A percentile compares a stretch with the other conserved stretches of the same genome.
Evolutionary conservation across 495 filamentous ascomycete genomes (phyloP).

Genomic region (Amniculicola lignicola): DNA sequence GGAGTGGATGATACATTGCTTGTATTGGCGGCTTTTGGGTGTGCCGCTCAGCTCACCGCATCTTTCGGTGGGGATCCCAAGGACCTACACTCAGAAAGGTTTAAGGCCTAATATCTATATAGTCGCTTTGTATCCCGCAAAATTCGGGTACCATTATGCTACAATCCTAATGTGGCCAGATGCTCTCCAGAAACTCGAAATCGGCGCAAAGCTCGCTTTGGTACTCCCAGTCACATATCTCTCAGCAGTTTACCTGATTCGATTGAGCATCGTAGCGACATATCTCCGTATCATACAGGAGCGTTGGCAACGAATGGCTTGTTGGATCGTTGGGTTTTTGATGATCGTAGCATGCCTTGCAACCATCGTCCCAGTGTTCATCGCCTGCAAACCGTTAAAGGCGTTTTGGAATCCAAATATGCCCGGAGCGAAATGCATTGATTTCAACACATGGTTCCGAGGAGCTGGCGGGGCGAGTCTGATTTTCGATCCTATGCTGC

Average conservation of each 20-base stretch:
- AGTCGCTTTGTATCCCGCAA: too few relatives aligned
- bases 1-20: conserved; percentile 1
- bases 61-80: too few relatives aligned
- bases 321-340: background rate
- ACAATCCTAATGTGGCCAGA: background rate
- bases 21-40: too few relatives aligned
- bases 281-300: conserved; percentile 10
- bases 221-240: background rate
- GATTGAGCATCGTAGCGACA: background rate
- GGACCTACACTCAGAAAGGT: too few relatives aligned
- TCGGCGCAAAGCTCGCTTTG: background rate
- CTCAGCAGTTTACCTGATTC: background rate
- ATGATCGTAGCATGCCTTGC: background rate
- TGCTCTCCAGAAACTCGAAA: background rate
- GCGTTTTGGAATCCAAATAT: background rate
- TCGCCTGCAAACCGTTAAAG: background rate
- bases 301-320: background rate
- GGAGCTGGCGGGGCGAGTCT: background rate
- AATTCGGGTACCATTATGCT: too few relatives aligned
- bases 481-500: background rate
- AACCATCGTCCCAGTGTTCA: background rate
- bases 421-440: background rate
- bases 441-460: conserved; percentile 2
- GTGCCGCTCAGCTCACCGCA: too few relatives aligned
- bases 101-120: too few relatives aligned